A percentile compares a stretch with the other conserved stretches of the same genome.
phyloP scores from a whole-genome alignment of 139 green algal species.

The Chlorella vulgaris region DNA sequence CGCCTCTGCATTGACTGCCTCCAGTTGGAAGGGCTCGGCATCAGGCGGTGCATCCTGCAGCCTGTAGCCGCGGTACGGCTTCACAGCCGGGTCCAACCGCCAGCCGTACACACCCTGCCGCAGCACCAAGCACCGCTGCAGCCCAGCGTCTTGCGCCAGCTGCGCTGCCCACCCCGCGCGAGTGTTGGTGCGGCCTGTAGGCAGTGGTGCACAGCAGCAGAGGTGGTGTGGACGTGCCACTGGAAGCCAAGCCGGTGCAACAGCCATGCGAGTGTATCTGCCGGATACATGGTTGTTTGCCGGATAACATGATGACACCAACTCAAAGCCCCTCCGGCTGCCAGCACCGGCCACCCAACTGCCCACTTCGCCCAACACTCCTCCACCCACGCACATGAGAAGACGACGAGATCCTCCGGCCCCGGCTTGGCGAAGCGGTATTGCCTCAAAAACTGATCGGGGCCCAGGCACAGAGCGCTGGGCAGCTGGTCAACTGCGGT shows the following conservation, averaged over 20 bases:
- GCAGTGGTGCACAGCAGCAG: background rate
- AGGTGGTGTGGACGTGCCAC: too few relatives aligned
- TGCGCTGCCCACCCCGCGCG: constrained; percentile 72
- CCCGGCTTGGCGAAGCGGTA: constrained; percentile 65
- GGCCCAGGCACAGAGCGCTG: constrained; percentile 45
- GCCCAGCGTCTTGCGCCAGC: constrained; percentile 58
- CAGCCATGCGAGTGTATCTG: too few relatives aligned
- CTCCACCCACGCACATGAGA: constrained; percentile 41
- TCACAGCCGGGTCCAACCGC: constrained; percentile 61
- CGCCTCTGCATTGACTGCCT: constrained; percentile 22
- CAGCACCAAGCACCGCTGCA: constrained; percentile 44
- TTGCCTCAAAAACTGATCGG: constrained; percentile 43
- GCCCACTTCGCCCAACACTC: too few relatives aligned
- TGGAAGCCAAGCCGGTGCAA: too few relatives aligned
- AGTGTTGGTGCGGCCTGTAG: constrained; percentile 51
- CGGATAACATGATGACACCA: too few relatives aligned
- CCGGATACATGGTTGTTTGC: background rate
- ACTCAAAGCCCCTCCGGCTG: too few relatives aligned
- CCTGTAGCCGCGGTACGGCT: constrained; percentile 63
- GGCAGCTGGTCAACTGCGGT: constrained; percentile 52
- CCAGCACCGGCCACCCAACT: too few relatives aligned
- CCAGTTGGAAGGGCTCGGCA: constrained; percentile 50
- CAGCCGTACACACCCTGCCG: constrained; percentile 67
- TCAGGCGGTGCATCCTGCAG: constrained; percentile 57
- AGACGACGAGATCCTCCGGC: constrained; percentile 50